Evolutionary conservation across 2,329 filamentous ascomycete genomes (phyloP).

Genomic region (Colletotrichum sp.): DNA sequence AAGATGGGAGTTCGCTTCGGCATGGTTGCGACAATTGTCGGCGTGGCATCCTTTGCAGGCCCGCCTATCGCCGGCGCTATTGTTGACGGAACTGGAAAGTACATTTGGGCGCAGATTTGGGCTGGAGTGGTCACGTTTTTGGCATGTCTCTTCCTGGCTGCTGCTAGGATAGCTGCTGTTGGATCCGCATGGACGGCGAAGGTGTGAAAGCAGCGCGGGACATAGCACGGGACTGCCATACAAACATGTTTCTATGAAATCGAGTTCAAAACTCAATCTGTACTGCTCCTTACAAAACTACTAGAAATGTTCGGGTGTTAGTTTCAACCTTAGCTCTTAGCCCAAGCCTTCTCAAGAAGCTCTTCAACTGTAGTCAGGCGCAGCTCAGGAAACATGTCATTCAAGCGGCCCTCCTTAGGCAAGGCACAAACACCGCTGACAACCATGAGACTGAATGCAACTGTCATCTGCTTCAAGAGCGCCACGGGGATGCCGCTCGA

Average conservation of each 20-base stretch:
- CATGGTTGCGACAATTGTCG: background rate
- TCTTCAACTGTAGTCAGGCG: background rate
- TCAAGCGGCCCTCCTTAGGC: background rate
- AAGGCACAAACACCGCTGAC: background rate
- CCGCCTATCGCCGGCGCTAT: background rate
- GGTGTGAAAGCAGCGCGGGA: background rate
- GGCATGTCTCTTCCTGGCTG: background rate
- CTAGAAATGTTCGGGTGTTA: background rate
- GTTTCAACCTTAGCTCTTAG: background rate
- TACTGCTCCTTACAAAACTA: background rate
- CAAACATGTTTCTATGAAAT: background rate
- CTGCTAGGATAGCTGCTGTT: background rate
- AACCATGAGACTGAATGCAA: background rate
- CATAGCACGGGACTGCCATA: background rate
- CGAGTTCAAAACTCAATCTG: background rate
- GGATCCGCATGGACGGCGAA: background rate
- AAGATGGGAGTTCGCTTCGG: background rate
- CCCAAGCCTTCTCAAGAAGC: background rate
- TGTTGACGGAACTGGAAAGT: background rate
- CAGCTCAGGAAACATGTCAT: background rate
- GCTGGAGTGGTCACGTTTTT: background rate
- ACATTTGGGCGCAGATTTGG: background rate
- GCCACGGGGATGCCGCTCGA: background rate
- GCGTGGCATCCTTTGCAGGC: background rate
- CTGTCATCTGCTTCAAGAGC: background rate